Conservation (phyloP, 208 protist species). For the Endotrypanum monterogeii region DNA sequence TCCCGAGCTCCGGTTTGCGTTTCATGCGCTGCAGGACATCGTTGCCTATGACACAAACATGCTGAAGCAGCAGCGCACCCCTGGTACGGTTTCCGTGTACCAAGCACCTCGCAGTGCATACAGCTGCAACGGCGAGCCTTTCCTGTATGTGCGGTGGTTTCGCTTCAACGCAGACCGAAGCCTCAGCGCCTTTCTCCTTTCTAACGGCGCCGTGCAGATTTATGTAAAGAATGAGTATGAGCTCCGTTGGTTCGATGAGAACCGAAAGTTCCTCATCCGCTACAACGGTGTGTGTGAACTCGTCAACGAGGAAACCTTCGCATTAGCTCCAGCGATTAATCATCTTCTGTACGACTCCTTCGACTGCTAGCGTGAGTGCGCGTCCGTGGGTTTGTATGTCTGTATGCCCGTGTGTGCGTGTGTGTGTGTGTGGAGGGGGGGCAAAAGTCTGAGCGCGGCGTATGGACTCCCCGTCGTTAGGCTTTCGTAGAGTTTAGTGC, state of each 20-base stretch:
- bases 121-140: slow-evolving; percentile 64
- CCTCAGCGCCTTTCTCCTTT: slow-evolving; percentile 81
- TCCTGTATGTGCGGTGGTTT: slow-evolving; percentile 90
- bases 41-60: slow-evolving; percentile 78
- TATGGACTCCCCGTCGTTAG: background rate
- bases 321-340: slow-evolving; percentile 59
- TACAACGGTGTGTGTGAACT: slow-evolving; percentile 87
- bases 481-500: background rate
- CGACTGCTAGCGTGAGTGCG: slow-evolving; percentile 20
- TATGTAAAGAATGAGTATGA: slow-evolving; percentile 84
- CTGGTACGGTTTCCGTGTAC: slow-evolving; percentile 82
- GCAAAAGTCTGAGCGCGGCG: background rate
- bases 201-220: slow-evolving; percentile 82
- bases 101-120: slow-evolving; percentile 67
- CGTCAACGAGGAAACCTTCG: slow-evolving; percentile 71
- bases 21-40: slow-evolving; percentile 69
- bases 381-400: background rate
- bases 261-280: slow-evolving; percentile 78
- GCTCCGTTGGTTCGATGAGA: slow-evolving; percentile 85
- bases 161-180: slow-evolving; percentile 71
- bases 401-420: too few relatives aligned
- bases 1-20: slow-evolving; percentile 41
- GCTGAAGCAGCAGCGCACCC: slow-evolving; percentile 82
- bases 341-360: slow-evolving; percentile 73
- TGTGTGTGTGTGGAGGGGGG: too few relatives aligned